Evolutionary conservation across 2,329 filamentous ascomycete genomes (phyloP).

Genomic region (Monilinia polystroma): DNA sequence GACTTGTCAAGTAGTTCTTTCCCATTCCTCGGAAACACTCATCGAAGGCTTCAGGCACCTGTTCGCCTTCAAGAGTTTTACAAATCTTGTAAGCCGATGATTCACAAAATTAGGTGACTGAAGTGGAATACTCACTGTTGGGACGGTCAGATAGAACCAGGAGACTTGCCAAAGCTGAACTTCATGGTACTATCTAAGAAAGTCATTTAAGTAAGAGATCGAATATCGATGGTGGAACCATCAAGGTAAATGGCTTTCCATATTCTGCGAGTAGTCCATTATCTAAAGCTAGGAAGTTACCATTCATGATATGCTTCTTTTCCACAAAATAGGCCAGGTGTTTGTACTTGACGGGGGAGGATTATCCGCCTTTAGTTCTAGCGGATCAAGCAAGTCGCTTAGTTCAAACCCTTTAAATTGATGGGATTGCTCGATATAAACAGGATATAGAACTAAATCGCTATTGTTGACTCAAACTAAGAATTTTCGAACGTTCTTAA

Average conservation of each 20-base stretch:
- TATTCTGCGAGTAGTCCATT: slow-evolving; percentile 19
- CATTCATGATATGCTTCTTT: background rate
- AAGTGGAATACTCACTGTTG: background rate
- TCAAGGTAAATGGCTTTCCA: slow-evolving; percentile 21
- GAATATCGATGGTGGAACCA: no score
- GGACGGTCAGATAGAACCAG: slow-evolving; percentile 38
- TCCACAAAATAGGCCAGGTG: slow-evolving; percentile 9
- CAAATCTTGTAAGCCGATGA: background rate
- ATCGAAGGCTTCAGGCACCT: slow-evolving; percentile 23
- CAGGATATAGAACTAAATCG: no score
- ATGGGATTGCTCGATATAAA: no score
- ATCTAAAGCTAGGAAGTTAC: slow-evolving; percentile 18
- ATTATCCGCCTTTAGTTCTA: slow-evolving; percentile 10
- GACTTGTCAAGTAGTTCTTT: slow-evolving; percentile 21
- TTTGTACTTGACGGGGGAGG: slow-evolving; percentile 11
- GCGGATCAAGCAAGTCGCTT: background rate
- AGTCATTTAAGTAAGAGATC: no score
- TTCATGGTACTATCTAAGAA: no score
- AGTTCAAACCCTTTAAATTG: background rate
- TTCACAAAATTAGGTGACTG: background rate
- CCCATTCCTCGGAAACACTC: slow-evolving; percentile 25
- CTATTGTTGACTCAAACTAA: no score
- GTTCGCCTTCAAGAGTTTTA: slow-evolving; percentile 9
- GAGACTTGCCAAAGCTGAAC: slow-evolving; percentile 28
- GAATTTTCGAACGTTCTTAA: no score